Base-by-base conservation (phyloP, 2,329 filamentous ascomycete genomes). In the Botrytis fabae region DNA sequence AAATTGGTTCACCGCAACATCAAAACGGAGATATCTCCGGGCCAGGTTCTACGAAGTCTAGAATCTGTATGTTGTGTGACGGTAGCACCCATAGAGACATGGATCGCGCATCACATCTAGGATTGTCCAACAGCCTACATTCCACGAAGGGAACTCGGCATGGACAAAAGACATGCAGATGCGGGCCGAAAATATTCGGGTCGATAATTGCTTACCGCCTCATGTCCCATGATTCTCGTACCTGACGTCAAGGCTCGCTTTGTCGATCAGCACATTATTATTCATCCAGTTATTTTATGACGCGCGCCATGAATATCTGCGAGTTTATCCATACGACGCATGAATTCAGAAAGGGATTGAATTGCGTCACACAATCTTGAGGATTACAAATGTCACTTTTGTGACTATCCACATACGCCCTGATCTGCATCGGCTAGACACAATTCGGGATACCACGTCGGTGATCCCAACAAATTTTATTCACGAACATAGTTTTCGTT, bases 261-360 rank as follows among this genome's bases (percentile, higher is more conserved):
- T 51, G 44, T 35, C 63, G 44, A 66, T 66, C 44, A 38, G 38
- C 44, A 51, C 18, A 51, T n/a, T n/a, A n/a, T n/a, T 32, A n/a
- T 51, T 51, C 35, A 66, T 51, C 22, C 63, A 66, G 25, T 66
- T 28, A 40, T 66, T 51, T 66, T 38, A 38, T 46, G 44, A 66
- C 25, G 28, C 22, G 46, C 25, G 12, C 38, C 42, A 40, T 40
- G n/a, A n/a, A 10, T 32, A 28, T n/a, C 32, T 66, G 48, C 32
- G 18, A 40, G 7, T 66, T 40, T 51, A 38, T 66, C 63, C 46
- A 51, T 20, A 51, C 63, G 44, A 66, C 25, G 25, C 10, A 66
- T 35, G 32, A 66, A 38, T 51, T 66, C 32, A 44, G 44, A 66
- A 35, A 28, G 51, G 51, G 14, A 18, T 66, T 66, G 14, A 14